Conservation (phyloP, 2,329 filamentous ascomycete genomes). For the Fusarium azukiicola region DNA sequence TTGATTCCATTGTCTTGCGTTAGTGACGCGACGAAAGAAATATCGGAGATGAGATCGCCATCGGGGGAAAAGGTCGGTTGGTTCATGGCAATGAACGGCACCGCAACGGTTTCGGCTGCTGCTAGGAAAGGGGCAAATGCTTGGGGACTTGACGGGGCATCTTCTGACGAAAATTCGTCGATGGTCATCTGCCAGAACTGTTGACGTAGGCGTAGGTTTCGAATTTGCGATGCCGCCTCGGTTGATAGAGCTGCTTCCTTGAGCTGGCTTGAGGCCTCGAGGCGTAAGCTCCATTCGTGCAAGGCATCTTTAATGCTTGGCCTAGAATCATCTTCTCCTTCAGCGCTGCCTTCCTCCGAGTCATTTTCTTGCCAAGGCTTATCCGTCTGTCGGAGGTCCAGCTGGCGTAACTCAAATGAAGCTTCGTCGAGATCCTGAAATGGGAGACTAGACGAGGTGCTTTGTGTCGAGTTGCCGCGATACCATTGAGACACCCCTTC, state of each 20-base stretch:
- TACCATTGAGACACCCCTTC: slow-evolving; percentile 8
- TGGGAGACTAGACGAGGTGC: not conserved
- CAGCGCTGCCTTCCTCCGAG: not conserved
- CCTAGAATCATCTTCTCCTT: not conserved
- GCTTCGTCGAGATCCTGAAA: not conserved
- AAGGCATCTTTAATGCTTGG: not conserved
- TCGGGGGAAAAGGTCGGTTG: slow-evolving; percentile 15
- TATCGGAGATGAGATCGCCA: slow-evolving; percentile 5
- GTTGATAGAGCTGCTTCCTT: not conserved
- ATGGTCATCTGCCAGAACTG: slow-evolving; percentile 4
- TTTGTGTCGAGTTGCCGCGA: not conserved
- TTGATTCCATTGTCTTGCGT: not conserved
- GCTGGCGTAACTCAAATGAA: not conserved
- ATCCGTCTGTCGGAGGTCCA: not conserved
- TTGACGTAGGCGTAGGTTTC: slow-evolving; percentile 1
- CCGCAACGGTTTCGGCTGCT: not conserved
- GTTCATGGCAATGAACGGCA: not conserved
- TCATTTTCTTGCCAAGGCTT: slow-evolving; percentile 7
- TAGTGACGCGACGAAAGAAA: not conserved
- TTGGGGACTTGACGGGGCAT: not conserved
- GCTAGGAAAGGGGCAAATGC: not conserved
- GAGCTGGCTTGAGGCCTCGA: not conserved
- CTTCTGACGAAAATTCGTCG: not conserved
- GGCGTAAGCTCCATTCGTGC: slow-evolving; percentile 2
- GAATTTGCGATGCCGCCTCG: not conserved